Base-by-base conservation (phyloP, 2,329 filamentous ascomycete genomes). In the Colletotrichum sp. region DNA sequence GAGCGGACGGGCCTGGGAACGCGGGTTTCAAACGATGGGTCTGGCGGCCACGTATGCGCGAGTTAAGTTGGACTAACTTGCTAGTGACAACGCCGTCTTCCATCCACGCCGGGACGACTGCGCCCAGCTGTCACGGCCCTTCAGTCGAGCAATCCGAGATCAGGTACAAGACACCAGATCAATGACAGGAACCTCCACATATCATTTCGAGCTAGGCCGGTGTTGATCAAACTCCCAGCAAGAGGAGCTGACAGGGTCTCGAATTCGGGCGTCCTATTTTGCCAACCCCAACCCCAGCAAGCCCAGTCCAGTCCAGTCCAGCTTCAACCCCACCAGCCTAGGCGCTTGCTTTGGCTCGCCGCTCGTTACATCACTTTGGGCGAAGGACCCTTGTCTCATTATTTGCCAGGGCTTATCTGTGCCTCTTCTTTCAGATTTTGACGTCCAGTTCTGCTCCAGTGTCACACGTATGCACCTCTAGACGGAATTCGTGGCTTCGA, bases 271-370 rank as follows among this genome's bases (percentile, higher is more conserved):
- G 38, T 65, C 67, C 43, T 47, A 71, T 62, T 62, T 61, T 59
- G 70, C 63, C 70, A 73, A 74, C 62, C 72, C 70, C 64, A 64
- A 62, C 64, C 72, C 47, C 65, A 69, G 72, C 54, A 59, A 63
- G 43, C 63, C 69, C 57, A 57, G 47, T 51, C 47, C 61, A 47
- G 54, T 51, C 69, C 57, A 57, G 47, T 51, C 47, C 68, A 57
- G 54, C 61, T 58, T 66, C 62, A 31, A 70, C 62, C 66, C 72
- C 64, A 72, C 43, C 64, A 38, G 57, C 47, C 43, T 63, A 29
- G 72, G 58, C 47, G 69, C 72, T 73, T 64, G 72, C 72, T 74
- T 65, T 74, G 63, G 64, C 58, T 68, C 54, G 69, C 68, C 64
- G 64, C 58, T 68, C 54, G 69, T 73, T 69, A 61, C 72, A 74